phyloP scores from a whole-genome alignment of 495 filamentous ascomycete genomes.

The Hyaloscypha variabilis region DNA sequence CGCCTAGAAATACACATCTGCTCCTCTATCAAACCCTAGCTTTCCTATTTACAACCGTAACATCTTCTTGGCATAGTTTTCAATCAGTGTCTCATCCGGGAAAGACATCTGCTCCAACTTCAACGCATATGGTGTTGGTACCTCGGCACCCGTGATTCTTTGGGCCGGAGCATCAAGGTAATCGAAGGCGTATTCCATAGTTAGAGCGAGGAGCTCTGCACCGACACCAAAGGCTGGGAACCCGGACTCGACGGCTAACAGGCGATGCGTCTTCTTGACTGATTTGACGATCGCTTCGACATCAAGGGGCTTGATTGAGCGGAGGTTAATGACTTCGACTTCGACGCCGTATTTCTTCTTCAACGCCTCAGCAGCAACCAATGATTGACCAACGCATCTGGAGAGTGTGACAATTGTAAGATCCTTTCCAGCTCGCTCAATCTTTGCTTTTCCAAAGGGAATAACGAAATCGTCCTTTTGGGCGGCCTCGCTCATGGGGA shows the following conservation, averaged over 20 bases:
- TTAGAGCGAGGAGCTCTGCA: slow-evolving; percentile 88
- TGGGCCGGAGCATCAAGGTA: slow-evolving; percentile 93
- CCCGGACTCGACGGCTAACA: slow-evolving; percentile 92
- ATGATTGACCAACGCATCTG: slow-evolving; percentile 90
- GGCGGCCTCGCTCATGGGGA: slow-evolving; percentile 95
- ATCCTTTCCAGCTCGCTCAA: slow-evolving; percentile 94
- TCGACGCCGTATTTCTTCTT: slow-evolving; percentile 97
- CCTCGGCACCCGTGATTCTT: slow-evolving; percentile 92
- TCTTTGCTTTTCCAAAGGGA: slow-evolving; percentile 97
- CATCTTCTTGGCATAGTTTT: slow-evolving; percentile 36
- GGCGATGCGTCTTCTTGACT: slow-evolving; percentile 94
- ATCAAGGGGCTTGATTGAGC: slow-evolving; percentile 94
- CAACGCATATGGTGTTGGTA: slow-evolving; percentile 90
- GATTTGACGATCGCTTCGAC: slow-evolving; percentile 93
- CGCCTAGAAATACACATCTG: slow-evolving; percentile 31
- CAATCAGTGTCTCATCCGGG: slow-evolving; percentile 84
- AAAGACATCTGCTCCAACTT: slow-evolving; percentile 90
- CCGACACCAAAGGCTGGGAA: slow-evolving; percentile 93
- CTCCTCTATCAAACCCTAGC: background rate
- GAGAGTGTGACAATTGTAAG: slow-evolving; percentile 94
- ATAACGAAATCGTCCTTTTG: slow-evolving; percentile 95
- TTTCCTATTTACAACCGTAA: slow-evolving; percentile 26
- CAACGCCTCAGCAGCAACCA: slow-evolving; percentile 82
- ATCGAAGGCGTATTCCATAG: slow-evolving; percentile 98
- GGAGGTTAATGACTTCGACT: slow-evolving; percentile 95